Evolutionary conservation across 2,329 filamentous ascomycete genomes (phyloP).

Genomic region (Pyrenophora graminea): DNA sequence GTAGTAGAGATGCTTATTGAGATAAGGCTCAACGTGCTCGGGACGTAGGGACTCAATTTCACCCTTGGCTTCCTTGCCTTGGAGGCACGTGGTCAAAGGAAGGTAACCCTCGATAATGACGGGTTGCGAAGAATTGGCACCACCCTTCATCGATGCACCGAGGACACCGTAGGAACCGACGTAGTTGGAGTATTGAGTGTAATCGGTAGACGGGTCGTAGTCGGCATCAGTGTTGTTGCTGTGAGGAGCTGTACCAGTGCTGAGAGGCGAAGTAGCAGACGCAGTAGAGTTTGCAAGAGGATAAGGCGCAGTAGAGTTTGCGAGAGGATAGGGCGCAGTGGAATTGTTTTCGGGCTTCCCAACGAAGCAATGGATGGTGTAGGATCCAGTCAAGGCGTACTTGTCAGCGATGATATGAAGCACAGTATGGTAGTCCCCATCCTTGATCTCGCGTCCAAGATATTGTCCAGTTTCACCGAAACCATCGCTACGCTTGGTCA

Average conservation of each 20-base stretch:
- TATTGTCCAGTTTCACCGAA: slow-evolving; percentile 28
- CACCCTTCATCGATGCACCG: slow-evolving; percentile 31
- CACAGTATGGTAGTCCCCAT: slow-evolving; percentile 44
- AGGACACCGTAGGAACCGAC: slow-evolving; percentile 42
- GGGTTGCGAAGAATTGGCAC: slow-evolving; percentile 29
- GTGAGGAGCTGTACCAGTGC: slow-evolving; percentile 15
- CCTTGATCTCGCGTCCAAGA: slow-evolving; percentile 38
- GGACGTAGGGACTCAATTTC: slow-evolving; percentile 38
- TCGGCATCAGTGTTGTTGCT: slow-evolving; percentile 28
- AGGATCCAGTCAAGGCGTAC: slow-evolving; percentile 43
- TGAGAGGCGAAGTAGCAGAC: slow-evolving; percentile 2
- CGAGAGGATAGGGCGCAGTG: slow-evolving; percentile 5
- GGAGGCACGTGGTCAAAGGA: slow-evolving; percentile 42
- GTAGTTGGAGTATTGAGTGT: slow-evolving; percentile 37
- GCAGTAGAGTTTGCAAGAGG: slow-evolving; percentile 26
- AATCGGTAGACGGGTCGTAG: slow-evolving; percentile 34
- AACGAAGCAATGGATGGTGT: slow-evolving; percentile 44
- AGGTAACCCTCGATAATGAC: slow-evolving; percentile 40
- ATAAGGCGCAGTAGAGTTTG: slow-evolving; percentile 23
- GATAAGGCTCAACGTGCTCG: slow-evolving; percentile 41
- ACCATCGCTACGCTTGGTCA: slow-evolving; percentile 28
- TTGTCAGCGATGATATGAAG: slow-evolving; percentile 41
- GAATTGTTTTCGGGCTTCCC: slow-evolving; percentile 35
- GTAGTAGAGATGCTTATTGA: slow-evolving; percentile 43
- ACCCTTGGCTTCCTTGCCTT: slow-evolving; percentile 38